Evolutionary conservation across 2,329 filamentous ascomycete genomes (phyloP).

Genomic region (Fusarium coicis): DNA sequence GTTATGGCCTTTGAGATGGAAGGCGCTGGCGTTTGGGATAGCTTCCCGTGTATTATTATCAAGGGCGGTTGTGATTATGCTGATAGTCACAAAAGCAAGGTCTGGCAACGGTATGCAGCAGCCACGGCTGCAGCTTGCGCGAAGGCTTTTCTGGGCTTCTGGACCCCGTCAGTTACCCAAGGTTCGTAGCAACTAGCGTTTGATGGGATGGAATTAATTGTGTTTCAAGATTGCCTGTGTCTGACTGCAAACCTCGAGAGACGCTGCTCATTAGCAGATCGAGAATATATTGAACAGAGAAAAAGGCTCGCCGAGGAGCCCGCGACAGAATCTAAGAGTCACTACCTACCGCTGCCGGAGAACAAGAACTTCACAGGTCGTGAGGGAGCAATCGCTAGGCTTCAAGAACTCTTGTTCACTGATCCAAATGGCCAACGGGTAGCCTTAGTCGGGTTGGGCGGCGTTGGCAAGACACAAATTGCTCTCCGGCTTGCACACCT

Average conservation of each 20-base stretch:
- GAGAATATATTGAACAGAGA: neutral
- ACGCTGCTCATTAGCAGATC: neutral
- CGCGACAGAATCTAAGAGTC: too few relatives aligned
- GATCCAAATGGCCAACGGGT: neutral
- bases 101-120: conserved; percentile 19
- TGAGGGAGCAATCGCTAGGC: accelerated
- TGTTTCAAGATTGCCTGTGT: neutral
- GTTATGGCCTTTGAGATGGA: conserved; percentile 1
- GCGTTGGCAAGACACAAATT: neutral
- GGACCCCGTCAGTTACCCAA: neutral
- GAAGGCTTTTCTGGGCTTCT: neutral
- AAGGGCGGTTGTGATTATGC: conserved; percentile 26
- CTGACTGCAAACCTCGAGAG: neutral
- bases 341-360: neutral
- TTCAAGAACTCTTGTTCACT: neutral
- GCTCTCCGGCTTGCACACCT: neutral
- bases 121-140: conserved; percentile 1
- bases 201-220: neutral
- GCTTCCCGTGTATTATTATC: neutral
- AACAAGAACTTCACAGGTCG: neutral
- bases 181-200: neutral
- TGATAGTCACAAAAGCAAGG: conserved; percentile 22
- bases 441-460: neutral
- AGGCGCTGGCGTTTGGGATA: neutral
- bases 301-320: neutral